Conservation (phyloP, 805 yeast species). For the Metschnikowia reukaufii region DNA sequence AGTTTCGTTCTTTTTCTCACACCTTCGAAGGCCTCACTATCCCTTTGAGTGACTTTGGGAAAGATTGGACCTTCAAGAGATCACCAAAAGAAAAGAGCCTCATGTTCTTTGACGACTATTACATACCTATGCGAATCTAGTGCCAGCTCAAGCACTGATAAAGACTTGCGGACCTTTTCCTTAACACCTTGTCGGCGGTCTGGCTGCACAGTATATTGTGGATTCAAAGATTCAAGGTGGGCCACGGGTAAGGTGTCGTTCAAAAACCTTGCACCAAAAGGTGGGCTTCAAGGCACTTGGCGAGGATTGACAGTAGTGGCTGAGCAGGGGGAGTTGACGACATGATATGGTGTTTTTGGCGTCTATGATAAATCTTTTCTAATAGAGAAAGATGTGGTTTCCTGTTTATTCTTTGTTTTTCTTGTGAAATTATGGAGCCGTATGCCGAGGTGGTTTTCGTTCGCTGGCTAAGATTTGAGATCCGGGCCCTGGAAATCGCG, state of each 20-base stretch:
- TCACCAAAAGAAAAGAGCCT: no score
- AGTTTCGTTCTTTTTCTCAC: no score
- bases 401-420: no score
- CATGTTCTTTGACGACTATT: no score
- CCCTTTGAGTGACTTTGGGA: no score
- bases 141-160: conserved; percentile 29
- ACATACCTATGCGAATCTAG: conserved; percentile 36
- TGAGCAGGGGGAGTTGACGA: not conserved
- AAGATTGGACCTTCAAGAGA: no score
- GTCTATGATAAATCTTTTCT: no score
- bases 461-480: not conserved
- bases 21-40: not conserved
- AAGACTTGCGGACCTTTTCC: conserved; percentile 27
- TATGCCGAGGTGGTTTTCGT: no score
- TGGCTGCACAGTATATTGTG: conserved; percentile 24
- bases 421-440: no score
- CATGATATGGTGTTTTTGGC: no score
- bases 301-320: conserved; percentile 7
- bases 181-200: conserved; percentile 27
- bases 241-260: conserved; percentile 31
- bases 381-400: no score
- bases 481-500: no score
- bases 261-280: conserved; percentile 30
- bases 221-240: conserved; percentile 19
- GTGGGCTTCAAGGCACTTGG: conserved; percentile 34